These are phyloP conservation scores for Luffa acutangula DNA, from an alignment of 306 rosid species.

Conservation along the genomic window DNA sequence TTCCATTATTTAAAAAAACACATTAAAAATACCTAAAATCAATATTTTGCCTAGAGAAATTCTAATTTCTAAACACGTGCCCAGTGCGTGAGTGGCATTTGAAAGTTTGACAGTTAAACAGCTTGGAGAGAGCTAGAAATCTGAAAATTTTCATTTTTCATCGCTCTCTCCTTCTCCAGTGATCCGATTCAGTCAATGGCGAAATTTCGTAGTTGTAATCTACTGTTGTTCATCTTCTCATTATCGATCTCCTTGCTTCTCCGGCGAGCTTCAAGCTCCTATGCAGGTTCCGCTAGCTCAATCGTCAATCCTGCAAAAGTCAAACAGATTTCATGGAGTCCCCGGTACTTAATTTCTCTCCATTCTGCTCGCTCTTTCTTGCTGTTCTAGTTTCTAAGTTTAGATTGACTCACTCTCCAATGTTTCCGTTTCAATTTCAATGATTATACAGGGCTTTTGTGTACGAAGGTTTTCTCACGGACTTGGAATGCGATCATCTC, in stretches of 20 bases:
- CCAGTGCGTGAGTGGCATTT: neutral
- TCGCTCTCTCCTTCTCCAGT: neutral
- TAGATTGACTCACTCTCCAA: neutral
- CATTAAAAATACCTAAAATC: neutral
- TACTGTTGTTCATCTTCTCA: slow-evolving; percentile 19
- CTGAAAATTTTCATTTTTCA: neutral
- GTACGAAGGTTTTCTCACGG: slow-evolving; percentile 78
- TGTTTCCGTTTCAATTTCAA: slow-evolving; percentile 1
- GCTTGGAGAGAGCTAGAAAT: neutral
- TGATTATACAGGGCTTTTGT: slow-evolving; percentile 72
- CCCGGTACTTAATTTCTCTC: slow-evolving; percentile 42
- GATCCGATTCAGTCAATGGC: slow-evolving; percentile 22
- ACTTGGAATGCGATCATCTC: slow-evolving; percentile 85
- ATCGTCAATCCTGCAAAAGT: slow-evolving; percentile 81
- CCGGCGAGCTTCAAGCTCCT: slow-evolving; percentile 30
- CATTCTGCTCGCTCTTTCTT: neutral
- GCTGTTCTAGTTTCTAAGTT: neutral
- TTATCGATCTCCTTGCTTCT: slow-evolving; percentile 25
- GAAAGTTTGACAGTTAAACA: slow-evolving; percentile 3
- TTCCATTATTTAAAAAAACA: neutral
- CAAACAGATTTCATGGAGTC: slow-evolving; percentile 87
- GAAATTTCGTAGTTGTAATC: slow-evolving; percentile 17
- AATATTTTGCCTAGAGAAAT: neutral
- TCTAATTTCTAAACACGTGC: neutral
- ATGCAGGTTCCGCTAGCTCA: slow-evolving; percentile 75